These are phyloP conservation scores for Erythrophleum ivorense DNA, from an alignment of 331 rosid genomes.

Conservation along the genomic window DNA sequence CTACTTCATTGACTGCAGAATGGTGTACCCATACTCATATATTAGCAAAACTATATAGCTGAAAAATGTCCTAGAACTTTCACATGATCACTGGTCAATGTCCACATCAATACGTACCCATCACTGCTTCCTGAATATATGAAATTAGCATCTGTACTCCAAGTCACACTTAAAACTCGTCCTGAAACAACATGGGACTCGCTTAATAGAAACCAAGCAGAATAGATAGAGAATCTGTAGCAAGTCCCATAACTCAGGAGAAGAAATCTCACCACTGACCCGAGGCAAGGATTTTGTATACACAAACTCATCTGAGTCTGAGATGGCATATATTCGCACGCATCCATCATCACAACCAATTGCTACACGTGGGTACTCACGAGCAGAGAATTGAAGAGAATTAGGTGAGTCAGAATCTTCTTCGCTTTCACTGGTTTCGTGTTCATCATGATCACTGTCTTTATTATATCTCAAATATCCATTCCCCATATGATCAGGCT, in stretches of 20 bases:
- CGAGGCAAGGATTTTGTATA: conserved; percentile 74
- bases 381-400: conserved; percentile 37
- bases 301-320: conserved; percentile 64
- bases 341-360: conserved; percentile 82
- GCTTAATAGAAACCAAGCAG: neutral
- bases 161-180: conserved; percentile 78
- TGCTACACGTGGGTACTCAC: conserved; percentile 61
- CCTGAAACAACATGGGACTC: conserved; percentile 55
- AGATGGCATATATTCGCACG: conserved; percentile 68
- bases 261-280: conserved; percentile 78
- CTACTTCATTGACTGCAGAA: neutral
- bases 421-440: conserved; percentile 65
- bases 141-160: conserved; percentile 78
- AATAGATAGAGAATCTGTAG: neutral
- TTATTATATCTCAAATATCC: conserved; percentile 44
- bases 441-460: conserved; percentile 35
- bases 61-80: neutral
- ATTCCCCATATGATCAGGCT: conserved; percentile 43
- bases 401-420: conserved; percentile 56
- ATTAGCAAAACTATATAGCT: neutral
- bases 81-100: conserved; percentile 9
- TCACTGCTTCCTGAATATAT: conserved; percentile 92
- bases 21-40: neutral
- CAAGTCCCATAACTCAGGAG: conserved; percentile 26
- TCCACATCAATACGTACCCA: conserved; percentile 65